Evolutionary conservation across 2,329 filamentous ascomycete genomes (phyloP), one percentile per base, ranked within the genome.

Genomic region (Leptographium wingfieldii): DNA sequence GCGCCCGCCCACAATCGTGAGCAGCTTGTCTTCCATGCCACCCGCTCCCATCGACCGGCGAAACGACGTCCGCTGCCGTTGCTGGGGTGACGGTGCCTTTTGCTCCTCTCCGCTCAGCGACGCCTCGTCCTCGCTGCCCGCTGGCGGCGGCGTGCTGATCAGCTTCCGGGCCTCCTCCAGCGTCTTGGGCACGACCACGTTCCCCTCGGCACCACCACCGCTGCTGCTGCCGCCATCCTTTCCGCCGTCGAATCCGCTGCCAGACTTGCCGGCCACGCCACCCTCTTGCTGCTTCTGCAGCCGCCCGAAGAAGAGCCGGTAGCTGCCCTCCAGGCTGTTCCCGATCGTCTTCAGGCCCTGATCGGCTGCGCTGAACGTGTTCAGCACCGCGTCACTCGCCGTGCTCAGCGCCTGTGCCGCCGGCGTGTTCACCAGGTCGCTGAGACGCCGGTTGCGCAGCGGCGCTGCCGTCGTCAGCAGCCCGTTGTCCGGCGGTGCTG

Each of bases 311-410:
- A 99, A 76, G 70, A 97, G 95, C 62, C 91, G 94, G 74, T 96
- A 95, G 69, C 91, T 96, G 68, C 90, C 91, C 62, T 92, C 92
- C 4, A 97, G 77, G 55, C 90, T 95, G 68, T 82, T 92, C 63
- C 92, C 89, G 65, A 99, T 96, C 43, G 86, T 95, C 69, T 96
- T 95, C 64, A 97, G 78, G 1, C 92, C 83, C 70, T 96, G 91
- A 68, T 99, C 94, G 12, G 94, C 94, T 0, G 90, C 92, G 65
- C 81, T 91, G 61, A 95, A 94, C 1, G 90, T 92, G 66, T 82
- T 91, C 62, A 95, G 82, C 31, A 96, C 84, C 2, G 88, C 88
- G 70, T 95, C 92, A 62, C 88, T 88, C 52, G 90, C 90, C 38
- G 85, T 88, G 62, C 88, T 88, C 59, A 96, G 80, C 3, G 89